Percentiles rank a stretch among this genome's conserved stretches.
phyloP scores from a whole-genome alignment of 352 stramenopile genomes.

The Phytophthora cajani region DNA sequence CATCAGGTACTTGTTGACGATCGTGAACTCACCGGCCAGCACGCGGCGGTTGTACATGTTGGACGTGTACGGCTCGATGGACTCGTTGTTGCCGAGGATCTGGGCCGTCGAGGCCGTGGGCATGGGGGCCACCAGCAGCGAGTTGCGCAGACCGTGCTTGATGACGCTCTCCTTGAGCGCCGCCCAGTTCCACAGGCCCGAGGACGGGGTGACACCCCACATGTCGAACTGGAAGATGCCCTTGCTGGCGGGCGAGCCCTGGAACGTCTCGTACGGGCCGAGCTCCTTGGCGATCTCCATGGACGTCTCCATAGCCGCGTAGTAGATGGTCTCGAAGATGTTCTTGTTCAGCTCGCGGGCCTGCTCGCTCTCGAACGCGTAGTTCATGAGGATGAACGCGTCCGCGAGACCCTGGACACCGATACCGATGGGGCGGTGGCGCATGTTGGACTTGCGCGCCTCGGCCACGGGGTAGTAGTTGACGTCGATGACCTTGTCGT shows the following conservation, averaged over 20 bases:
- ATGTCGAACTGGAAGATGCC: constrained; percentile 99
- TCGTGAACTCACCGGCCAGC: constrained; percentile 98
- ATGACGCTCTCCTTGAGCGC: constrained; percentile 94
- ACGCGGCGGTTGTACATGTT: constrained; percentile 99
- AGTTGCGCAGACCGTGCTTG: constrained; percentile 98
- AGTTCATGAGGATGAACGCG: constrained; percentile 97
- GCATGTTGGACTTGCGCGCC: constrained; percentile 95
- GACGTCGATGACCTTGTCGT: constrained; percentile 98
- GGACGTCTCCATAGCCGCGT: constrained; percentile 95
- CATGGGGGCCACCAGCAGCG: constrained; percentile 99
- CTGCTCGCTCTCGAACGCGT: constrained; percentile 95
- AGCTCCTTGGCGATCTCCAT: constrained; percentile 94
- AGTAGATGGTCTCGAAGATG: constrained; percentile 99
- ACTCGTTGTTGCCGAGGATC: constrained; percentile 99
- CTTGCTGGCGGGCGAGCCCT: constrained; percentile 96
- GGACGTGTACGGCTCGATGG: constrained; percentile 98
- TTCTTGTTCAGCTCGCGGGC: constrained; percentile 96
- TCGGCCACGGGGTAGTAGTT: constrained; percentile 98
- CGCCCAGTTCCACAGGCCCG: constrained; percentile 95
- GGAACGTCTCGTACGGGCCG: constrained; percentile 97
- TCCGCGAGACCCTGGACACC: constrained; percentile 98
- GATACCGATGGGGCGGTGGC: constrained; percentile 98
- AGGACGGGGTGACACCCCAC: constrained; percentile 96
- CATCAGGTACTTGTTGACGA: constrained; percentile 99
- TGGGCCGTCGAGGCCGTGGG: constrained; percentile 99